A percentile compares a stretch with the other conserved stretches of the same genome.
Evolutionary conservation across 768 basidiomycete species (phyloP).

Genomic region (Lactifluus piperatus): DNA sequence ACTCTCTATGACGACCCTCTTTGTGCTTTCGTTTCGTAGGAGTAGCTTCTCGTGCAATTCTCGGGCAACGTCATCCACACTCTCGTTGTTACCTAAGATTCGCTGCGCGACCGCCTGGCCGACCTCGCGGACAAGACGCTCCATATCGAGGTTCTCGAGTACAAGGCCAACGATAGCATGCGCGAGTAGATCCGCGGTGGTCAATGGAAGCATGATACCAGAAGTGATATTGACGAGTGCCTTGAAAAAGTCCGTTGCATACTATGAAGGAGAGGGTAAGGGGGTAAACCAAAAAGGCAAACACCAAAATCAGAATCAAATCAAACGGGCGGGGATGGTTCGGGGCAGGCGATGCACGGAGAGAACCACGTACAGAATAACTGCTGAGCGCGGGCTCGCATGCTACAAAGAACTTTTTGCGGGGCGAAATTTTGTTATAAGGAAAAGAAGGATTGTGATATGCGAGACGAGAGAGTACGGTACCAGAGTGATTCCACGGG

Average conservation of each 20-base stretch:
- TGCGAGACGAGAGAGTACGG: constrained; percentile 22
- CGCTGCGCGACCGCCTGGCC: constrained; percentile 89
- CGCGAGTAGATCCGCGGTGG: constrained; percentile 88
- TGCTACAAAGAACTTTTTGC: constrained; percentile 87
- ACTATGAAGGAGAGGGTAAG: constrained; percentile 36
- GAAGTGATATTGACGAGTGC: constrained; percentile 90
- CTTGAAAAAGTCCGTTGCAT: constrained; percentile 90
- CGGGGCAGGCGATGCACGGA: not conserved
- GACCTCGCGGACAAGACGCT: constrained; percentile 89
- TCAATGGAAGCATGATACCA: constrained; percentile 91
- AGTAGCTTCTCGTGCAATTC: constrained; percentile 89
- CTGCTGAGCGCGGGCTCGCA: constrained; percentile 95
- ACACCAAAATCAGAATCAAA: constrained; percentile 2
- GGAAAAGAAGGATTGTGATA: constrained; percentile 6
- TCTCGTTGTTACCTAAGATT: constrained; percentile 88
- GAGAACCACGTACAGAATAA: constrained; percentile 65
- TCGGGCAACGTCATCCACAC: constrained; percentile 91
- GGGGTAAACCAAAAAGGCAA: constrained; percentile 15
- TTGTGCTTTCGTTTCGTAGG: constrained; percentile 91
- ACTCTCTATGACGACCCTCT: constrained; percentile 92
- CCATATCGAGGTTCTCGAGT: constrained; percentile 97
- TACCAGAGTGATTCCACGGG: constrained; percentile 83
- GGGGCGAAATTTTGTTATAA: constrained; percentile 3
- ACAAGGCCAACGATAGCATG: constrained; percentile 97
- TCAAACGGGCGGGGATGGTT: not conserved